Base-by-base conservation (phyloP, 2,329 filamentous ascomycete species). In the Albophoma yamanashiensis region DNA sequence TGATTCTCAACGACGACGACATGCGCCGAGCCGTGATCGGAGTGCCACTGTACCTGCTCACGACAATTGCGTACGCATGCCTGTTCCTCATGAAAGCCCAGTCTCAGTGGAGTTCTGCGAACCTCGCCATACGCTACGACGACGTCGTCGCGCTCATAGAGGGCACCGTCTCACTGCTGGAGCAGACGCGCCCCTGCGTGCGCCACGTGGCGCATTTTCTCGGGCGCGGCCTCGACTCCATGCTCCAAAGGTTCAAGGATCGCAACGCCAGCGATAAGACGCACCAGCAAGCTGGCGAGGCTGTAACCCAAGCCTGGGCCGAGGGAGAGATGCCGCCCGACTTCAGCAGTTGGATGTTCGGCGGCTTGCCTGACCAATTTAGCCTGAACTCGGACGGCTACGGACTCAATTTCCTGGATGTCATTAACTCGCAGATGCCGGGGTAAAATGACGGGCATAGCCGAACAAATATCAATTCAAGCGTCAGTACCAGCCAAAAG, bases 11-110 rank as follows among this genome's bases (percentile, higher is more conserved):
- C 27, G 70, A 73, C 50, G 53, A 59, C 0, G 69, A 72, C 53
- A 70, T 73, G 67, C 64, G 70, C 20, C 62, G 63, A 4, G 67
- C 70, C 0, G 65, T 73, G 12, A 64, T 71, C 15, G 71, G 71
- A 1, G 66, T 71, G 7, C 71, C 71, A 3, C 62, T 73, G 15
- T 73, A 72, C 53, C 60, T 73, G 8, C 64, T 70, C 27, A 73
- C 69, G 2, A 72, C 68, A 8, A 70, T 72, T 56, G 66, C 71
- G 0, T 72, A 70, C 53, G 70, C 71, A 1, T 67, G 64, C 43
- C 62, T 72, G 52, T 73, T 73, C 50, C 64, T 73, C 2, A 69
- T 72, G 64, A 73, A 73, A 60, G 67, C 71, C 5, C 66, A 69
- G 27, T 65, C 67, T 2, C 65, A 71, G 56, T 72, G 70, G 70